These are phyloP conservation scores for Backusella circina DNA, from an alignment of 192 early-diverging fungal genomes.

Conservation along the genomic window DNA sequence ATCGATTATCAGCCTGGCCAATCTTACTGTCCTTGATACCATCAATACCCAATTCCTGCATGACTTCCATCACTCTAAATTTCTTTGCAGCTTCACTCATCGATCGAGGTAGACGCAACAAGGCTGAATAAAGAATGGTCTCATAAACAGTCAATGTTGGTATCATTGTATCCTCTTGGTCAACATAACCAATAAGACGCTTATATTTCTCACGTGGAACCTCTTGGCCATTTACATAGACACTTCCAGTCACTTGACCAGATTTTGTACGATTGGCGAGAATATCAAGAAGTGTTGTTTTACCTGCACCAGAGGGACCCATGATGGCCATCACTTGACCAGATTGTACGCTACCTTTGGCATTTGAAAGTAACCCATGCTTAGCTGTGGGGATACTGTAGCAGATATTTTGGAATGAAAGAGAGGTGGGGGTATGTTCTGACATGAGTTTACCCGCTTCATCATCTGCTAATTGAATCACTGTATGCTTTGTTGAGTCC, in stretches of 20 bases:
- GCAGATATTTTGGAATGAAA: conserved; percentile 61
- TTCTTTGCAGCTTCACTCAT: conserved; percentile 68
- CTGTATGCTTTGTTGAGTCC: conserved; percentile 12
- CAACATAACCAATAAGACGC: conserved; percentile 71
- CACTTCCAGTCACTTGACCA: conserved; percentile 65
- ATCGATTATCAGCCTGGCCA: conserved; percentile 67
- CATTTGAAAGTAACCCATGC: conserved; percentile 54
- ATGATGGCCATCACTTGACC: conserved; percentile 93
- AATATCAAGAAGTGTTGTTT: conserved; percentile 90
- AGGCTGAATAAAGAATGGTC: conserved; percentile 83
- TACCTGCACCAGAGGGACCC: conserved; percentile 91
- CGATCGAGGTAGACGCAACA: conserved; percentile 71
- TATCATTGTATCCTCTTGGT: conserved; percentile 53
- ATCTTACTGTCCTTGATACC: conserved; percentile 79
- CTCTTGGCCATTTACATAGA: conserved; percentile 73
- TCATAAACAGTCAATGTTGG: conserved; percentile 69
- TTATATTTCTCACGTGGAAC: conserved; percentile 67
- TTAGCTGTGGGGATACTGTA: conserved; percentile 51
- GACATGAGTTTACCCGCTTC: conserved; percentile 69
- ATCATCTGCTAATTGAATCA: conserved; percentile 48
- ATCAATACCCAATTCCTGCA: conserved; percentile 84
- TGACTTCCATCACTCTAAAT: conserved; percentile 70
- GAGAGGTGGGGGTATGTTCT: conserved; percentile 61
- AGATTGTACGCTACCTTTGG: conserved; percentile 73
- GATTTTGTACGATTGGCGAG: conserved; percentile 74